phyloP scores from a whole-genome alignment of 2,329 filamentous ascomycete genomes.

The Fusarium duplospermum region DNA sequence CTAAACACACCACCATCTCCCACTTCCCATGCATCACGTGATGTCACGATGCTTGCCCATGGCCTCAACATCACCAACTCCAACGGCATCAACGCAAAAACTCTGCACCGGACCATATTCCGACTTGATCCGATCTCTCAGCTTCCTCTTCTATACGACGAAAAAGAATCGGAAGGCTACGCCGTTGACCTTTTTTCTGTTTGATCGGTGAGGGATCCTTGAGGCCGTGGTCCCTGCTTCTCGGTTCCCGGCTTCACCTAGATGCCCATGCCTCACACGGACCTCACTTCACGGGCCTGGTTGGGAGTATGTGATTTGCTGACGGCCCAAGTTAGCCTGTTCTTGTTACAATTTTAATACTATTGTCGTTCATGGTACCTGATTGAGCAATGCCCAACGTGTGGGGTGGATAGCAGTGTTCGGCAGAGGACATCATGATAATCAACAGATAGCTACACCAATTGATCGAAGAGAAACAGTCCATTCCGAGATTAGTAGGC shows the following conservation, averaged over 20 bases:
- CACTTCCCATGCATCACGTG: neutral
- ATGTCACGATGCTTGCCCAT: neutral
- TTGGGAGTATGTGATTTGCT: neutral
- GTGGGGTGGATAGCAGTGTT: neutral
- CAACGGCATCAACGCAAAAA: neutral
- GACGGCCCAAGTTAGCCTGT: neutral
- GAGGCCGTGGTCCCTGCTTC: neutral
- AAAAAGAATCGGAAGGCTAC: neutral
- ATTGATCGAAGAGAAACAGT: neutral
- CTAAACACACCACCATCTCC: neutral
- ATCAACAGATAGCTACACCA: neutral
- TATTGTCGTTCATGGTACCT: neutral
- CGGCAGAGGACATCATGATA: neutral
- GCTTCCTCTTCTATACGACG: neutral
- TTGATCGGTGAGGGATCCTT: constrained; percentile 1
- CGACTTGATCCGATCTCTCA: neutral
- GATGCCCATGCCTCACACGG: neutral
- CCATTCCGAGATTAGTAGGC: neutral
- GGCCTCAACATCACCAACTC: neutral
- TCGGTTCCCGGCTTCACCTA: constrained; percentile 6
- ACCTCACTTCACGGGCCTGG: neutral
- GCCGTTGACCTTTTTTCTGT: neutral
- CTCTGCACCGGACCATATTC: neutral
- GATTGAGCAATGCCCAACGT: neutral
- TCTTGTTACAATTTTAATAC: neutral